Base-by-base conservation (phyloP, 1,284 basidiomycete species). In the Leccinum subrobustum region DNA sequence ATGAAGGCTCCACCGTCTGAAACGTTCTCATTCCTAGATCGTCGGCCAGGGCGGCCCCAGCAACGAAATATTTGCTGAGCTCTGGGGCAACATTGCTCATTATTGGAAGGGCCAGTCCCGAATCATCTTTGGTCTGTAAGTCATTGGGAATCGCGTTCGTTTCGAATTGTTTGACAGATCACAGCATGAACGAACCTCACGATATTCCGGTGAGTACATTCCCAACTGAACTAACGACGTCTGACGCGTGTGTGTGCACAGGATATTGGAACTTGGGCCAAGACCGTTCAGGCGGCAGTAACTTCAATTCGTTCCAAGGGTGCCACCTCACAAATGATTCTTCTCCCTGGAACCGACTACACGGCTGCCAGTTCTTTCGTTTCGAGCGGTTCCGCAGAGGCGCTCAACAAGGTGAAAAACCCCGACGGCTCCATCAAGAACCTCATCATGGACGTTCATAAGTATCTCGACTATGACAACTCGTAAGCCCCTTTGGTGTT, bases 361-460 rank as follows among this genome's bases (percentile, higher is more conserved):
- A 81, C 81, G 0, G 82, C 80, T 4, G 81, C 81, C 0, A 70
- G 76, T 58, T 79, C 79, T 0, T 83, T 85, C 61, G 72, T 84
- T 52, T 82, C 81, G 5, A 79, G 82, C 61, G 85, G 84, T n/a
- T 83, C 81, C 11, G 83, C 78, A 0, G 80, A 75, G 27, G 81
- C 81, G 4, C 76, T 88, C 16, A 72, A 73, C 60, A 78, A 70
- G 58, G 79, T 87, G 47, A 81, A 69, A 2, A 86, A 87, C 70
- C 82, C 81, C 3, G 80, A 83, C 53, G 81, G 82, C 5, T 77
- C 75, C 39, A 75, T 67, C 8, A 81, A 77, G 48, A 76, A 76
- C 62, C 79, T 88, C 29, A 71, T 87, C 61, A 82, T 87, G 65
- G 85, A 87, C 66, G 84, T 86, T 0, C 85, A 87, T 77, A 83